Base-by-base conservation (phyloP, 2,329 filamentous ascomycete species). In the Talaromyces sp. region DNA sequence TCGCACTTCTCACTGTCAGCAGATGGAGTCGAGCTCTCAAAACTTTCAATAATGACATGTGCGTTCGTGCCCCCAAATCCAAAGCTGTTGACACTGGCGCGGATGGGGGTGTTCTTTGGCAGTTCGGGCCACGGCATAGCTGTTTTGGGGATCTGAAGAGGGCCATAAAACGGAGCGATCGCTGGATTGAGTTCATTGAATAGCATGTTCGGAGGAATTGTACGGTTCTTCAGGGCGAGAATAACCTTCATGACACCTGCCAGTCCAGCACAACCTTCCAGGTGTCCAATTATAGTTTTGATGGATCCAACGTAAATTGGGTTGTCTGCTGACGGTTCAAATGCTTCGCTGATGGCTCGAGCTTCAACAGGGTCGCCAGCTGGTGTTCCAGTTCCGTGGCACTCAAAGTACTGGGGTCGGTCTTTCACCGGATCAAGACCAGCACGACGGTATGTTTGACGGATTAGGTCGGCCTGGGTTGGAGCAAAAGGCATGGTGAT, bases 281-380 rank as follows among this genome's bases (percentile, higher is more conserved):
- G 56, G 54, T 72, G 69, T 3, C 71, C 70, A 15, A 73, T 62
- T 44, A 66, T 60, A 2, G 66, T 65, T 42, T 70, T 72, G 9
- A 72, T 63, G 8, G 68, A 68, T 1, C 68, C 70, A 13, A 71
- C 63, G 22, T 61, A 58, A 17, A 71, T 58, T 3, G 63, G 61
- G 25, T n/a, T n/a, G 19, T 22, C 10, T 39, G 36, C 7, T 49
- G 13, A 44, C 36, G 9, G 59, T 25, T 15, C 28, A 10, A 67
- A 57, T 0, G 81, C 77, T 9, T 75, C 74, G 44, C 76, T 70
- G 36, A 85, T 77, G 3, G 80, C 82, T 11, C 70, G 73, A 0
- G 80, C 79, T 64, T 86, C 84, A n/a, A 81, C 78, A 0, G 83
- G 82, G 62, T 86, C 84, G 2, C 84, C 84, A 1, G 80, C 79